These are phyloP conservation scores for Fusarium sp. DNA, from an alignment of 2,329 filamentous ascomycete genomes.

Conservation along the genomic window DNA sequence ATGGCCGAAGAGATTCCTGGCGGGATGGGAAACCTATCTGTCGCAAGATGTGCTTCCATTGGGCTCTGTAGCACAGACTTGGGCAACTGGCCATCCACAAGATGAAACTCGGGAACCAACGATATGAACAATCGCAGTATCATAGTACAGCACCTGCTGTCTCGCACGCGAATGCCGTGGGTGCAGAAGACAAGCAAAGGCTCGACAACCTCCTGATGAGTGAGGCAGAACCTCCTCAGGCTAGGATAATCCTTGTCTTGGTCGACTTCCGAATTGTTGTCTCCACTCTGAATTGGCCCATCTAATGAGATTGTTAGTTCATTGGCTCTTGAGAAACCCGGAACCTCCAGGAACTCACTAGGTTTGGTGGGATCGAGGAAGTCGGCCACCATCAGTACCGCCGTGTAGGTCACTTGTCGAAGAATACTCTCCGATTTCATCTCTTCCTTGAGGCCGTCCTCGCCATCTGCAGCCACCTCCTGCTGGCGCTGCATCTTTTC, in stretches of 20 bases:
- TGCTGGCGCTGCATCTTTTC: slow-evolving; percentile 73
- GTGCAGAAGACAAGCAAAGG: slow-evolving; percentile 91
- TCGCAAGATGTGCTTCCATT: slow-evolving; percentile 41
- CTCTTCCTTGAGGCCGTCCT: slow-evolving; percentile 84
- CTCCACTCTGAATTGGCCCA: slow-evolving; percentile 42
- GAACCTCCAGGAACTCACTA: slow-evolving; percentile 59
- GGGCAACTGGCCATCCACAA: slow-evolving; percentile 43
- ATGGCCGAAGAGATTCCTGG: slow-evolving; percentile 69
- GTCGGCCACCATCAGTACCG: slow-evolving; percentile 89
- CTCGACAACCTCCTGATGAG: slow-evolving; percentile 79
- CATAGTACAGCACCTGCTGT: slow-evolving; percentile 86
- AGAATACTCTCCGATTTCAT: slow-evolving; percentile 98
- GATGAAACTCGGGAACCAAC: slow-evolving; percentile 85
- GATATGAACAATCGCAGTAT: slow-evolving; percentile 87
- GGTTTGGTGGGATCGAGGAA: slow-evolving; percentile 79
- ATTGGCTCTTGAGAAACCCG: not conserved
- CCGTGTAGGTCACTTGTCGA: slow-evolving; percentile 89
- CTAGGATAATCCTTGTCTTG: slow-evolving; percentile 58
- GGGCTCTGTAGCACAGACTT: slow-evolving; percentile 35
- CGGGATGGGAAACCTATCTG: slow-evolving; percentile 58
- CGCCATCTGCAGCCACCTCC: slow-evolving; percentile 69
- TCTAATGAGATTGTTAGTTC: slow-evolving; percentile 41
- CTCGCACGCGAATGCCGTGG: slow-evolving; percentile 87
- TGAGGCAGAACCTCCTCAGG: slow-evolving; percentile 84
- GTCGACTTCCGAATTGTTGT: slow-evolving; percentile 36